Evolutionary conservation across 257 asterid species (phyloP).

Genomic region (Nicotiana sylvestris): DNA sequence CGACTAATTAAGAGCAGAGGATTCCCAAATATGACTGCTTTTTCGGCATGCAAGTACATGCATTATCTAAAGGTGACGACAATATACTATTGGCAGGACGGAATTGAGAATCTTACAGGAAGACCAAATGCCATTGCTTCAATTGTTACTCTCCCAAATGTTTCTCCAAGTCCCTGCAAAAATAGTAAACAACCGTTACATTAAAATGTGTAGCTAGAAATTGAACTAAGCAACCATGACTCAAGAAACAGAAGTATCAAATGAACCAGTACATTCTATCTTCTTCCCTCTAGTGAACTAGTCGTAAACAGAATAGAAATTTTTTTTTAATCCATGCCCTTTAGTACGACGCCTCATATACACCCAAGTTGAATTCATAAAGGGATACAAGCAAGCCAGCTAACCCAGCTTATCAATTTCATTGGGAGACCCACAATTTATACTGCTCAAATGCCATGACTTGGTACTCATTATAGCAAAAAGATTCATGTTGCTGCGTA

Average conservation of each 20-base stretch:
- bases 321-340: neutral
- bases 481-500: neutral
- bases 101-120: slow-evolving; percentile 55
- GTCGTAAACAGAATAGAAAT: neutral
- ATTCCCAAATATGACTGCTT: neutral
- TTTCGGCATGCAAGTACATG: neutral
- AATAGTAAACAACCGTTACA: neutral
- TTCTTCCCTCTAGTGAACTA: neutral
- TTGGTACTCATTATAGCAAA: neutral
- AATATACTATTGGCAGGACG: slow-evolving; percentile 2
- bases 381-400: neutral
- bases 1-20: neutral
- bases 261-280: neutral
- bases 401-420: neutral
- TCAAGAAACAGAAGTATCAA: neutral
- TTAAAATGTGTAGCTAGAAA: neutral
- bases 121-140: slow-evolving; percentile 99
- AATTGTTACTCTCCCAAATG: slow-evolving; percentile 95
- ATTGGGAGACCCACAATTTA: neutral
- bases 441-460: neutral
- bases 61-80: neutral
- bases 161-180: slow-evolving; percentile 96
- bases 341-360: neutral
- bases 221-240: neutral
- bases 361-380: neutral